A percentile compares a stretch with the other conserved stretches of the same genome.
Evolutionary conservation across 495 filamentous ascomycete species (phyloP).

Genomic region (Daldinia loculata): DNA sequence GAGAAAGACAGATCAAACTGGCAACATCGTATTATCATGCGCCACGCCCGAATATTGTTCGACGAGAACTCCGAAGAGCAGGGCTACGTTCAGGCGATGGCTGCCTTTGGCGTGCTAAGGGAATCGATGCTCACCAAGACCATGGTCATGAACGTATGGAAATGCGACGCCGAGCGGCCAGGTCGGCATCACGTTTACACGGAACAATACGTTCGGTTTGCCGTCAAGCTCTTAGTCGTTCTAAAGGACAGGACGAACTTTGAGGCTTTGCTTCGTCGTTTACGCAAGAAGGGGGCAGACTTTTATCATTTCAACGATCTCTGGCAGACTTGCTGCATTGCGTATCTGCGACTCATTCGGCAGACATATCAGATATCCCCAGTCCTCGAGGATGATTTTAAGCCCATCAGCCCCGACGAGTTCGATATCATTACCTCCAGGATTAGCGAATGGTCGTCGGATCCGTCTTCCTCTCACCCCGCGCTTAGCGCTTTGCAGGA

Average conservation of each 20-base stretch:
- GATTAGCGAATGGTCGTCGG: conserved; percentile 62
- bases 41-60: conserved; percentile 80
- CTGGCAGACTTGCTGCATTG: conserved; percentile 81
- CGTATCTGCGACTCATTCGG: conserved; percentile 80
- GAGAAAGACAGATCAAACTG: conserved; percentile 92
- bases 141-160: conserved; percentile 95
- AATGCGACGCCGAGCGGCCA: conserved; percentile 88
- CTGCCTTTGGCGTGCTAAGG: conserved; percentile 77
- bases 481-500: conserved; percentile 82
- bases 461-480: conserved; percentile 52
- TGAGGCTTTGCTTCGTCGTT: conserved; percentile 79
- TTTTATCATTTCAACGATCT: conserved; percentile 85
- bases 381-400: conserved; percentile 81
- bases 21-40: conserved; percentile 92
- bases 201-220: conserved; percentile 84
- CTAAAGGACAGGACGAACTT: conserved; percentile 80
- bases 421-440: conserved; percentile 68
- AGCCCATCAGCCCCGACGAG: conserved; percentile 77
- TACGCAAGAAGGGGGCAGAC: conserved; percentile 82
- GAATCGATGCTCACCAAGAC: conserved; percentile 95
- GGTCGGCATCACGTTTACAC: conserved; percentile 96
- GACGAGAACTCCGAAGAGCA: conserved; percentile 49
- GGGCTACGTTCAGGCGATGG: conserved; percentile 56
- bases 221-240: conserved; percentile 75
- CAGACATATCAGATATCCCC: conserved; percentile 69